A percentile compares a stretch with the other conserved stretches of the same genome.
These are phyloP conservation scores for Penicillium sp. DNA, from an alignment of 2,329 filamentous ascomycete species.

Conservation along the genomic window DNA sequence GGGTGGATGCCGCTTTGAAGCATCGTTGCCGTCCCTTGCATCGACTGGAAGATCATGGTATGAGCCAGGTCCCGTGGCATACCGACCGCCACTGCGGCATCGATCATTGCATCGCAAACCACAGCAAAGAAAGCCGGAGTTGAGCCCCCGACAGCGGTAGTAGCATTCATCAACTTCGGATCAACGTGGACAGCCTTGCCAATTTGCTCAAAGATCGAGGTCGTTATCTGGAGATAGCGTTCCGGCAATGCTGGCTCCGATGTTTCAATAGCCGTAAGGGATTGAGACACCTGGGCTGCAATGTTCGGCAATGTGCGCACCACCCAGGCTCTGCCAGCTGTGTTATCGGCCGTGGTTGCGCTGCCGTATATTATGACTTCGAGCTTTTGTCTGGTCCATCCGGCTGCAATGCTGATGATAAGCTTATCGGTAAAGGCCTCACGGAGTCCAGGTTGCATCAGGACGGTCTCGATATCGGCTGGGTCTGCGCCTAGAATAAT, in stretches of 20 bases:
- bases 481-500: constrained; percentile 51
- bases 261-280: constrained; percentile 51
- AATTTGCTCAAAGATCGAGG: constrained; percentile 53
- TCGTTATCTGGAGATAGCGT: constrained; percentile 34
- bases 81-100: constrained; percentile 62
- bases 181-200: constrained; percentile 51
- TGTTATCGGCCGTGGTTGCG: constrained; percentile 14
- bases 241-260: constrained; percentile 44
- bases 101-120: constrained; percentile 58
- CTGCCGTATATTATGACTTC: constrained; percentile 37
- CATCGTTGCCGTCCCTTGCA: constrained; percentile 58
- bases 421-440: constrained; percentile 47
- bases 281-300: constrained; percentile 44
- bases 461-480: constrained; percentile 39
- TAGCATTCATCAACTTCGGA: constrained; percentile 54
- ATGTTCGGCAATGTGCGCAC: constrained; percentile 48
- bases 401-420: constrained; percentile 52
- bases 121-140: constrained; percentile 61
- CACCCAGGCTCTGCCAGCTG: constrained; percentile 27
- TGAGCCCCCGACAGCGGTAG: constrained; percentile 59
- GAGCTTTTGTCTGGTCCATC: constrained; percentile 46
- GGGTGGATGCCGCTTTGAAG: constrained; percentile 60
- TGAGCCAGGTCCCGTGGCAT: constrained; percentile 59
- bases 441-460: constrained; percentile 38
- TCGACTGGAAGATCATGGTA: constrained; percentile 61